Conservation (phyloP, 139 green algal species). For the Volvox reticuliferus region DNA sequence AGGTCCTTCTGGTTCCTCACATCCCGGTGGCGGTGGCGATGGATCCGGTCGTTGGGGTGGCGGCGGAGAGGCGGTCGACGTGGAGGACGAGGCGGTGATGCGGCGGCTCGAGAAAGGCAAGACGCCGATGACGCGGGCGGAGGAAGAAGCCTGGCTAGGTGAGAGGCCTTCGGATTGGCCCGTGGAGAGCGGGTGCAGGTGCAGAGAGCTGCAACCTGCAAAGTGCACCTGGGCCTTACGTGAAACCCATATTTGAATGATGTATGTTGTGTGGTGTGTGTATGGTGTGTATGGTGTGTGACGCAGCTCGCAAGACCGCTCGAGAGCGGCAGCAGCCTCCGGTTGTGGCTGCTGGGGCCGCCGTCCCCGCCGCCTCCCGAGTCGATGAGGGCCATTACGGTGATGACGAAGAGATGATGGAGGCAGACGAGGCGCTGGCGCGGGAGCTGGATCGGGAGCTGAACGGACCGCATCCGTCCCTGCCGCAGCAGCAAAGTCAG, state of each 20-base stretch:
- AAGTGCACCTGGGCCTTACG: no score
- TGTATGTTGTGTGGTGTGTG: no score
- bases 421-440: constrained; percentile 50
- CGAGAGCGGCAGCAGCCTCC: background rate
- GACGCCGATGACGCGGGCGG: constrained; percentile 1
- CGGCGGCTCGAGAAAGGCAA: constrained; percentile 38
- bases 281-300: no score
- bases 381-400: no score
- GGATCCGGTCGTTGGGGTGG: background rate
- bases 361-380: background rate
- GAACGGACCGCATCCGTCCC: background rate
- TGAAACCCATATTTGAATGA: no score
- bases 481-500: background rate
- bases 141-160: constrained; percentile 19
- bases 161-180: background rate
- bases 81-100: constrained; percentile 44
- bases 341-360: background rate
- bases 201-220: no score
- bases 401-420: constrained; percentile 25
- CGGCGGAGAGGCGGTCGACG: constrained; percentile 13
- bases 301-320: background rate
- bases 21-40: background rate
- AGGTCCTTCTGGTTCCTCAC: background rate
- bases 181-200: no score
- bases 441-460: constrained; percentile 42